Base-by-base conservation (phyloP, 1,284 basidiomycete genomes). In the Mrakiaceae sp. region DNA sequence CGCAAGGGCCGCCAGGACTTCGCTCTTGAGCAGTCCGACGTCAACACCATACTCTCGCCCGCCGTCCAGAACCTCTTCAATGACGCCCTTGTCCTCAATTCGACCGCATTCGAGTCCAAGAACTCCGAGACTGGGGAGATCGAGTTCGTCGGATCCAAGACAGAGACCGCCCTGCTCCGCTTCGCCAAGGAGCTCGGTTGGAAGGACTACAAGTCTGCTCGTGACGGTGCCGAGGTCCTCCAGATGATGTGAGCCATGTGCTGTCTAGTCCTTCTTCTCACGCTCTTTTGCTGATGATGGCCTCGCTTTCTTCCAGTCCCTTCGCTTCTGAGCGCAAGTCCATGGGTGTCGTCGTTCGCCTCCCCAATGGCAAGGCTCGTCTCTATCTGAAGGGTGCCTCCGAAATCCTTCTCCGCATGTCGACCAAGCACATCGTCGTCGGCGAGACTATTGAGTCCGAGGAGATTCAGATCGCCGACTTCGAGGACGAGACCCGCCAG, bases 301-400 rank as follows among this genome's bases (percentile, higher is more conserved):
- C 42, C 3, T 54, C 46, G 40, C 53, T n/a, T 42, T 49, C 46
- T 57, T 46, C 39, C 60, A 65, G 64, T 60, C 95, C 96, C 1
- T 98, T 98, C 79, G 90, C 88, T 43, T 94, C 90, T 70, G 87
- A 93, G 70, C 85, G 92, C 70, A 98, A 98, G 79, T 86, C 90
- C 7, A 98, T 98, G 93, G 95, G 88, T 68, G 88, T 92, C 64
- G 90, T 97, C 39, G 81, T 97, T 68, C 81, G 80, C 72, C 74
- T 83, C 40, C 75, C 78, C 48, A 76, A 82, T 62, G 83, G 84
- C 14, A 74, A 74, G n/a, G 86, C 81, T 73, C 83, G 95, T 53
- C 75, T 94, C 10, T 88, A 88, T 75, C 74, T 94, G 73, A 98
- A 98, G 78, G 96, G 96, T 58, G 95, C 96, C 5, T 88, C 86